Conservation (phyloP, 441 rosid genomes). For the Gossypium schwendimanii region DNA sequence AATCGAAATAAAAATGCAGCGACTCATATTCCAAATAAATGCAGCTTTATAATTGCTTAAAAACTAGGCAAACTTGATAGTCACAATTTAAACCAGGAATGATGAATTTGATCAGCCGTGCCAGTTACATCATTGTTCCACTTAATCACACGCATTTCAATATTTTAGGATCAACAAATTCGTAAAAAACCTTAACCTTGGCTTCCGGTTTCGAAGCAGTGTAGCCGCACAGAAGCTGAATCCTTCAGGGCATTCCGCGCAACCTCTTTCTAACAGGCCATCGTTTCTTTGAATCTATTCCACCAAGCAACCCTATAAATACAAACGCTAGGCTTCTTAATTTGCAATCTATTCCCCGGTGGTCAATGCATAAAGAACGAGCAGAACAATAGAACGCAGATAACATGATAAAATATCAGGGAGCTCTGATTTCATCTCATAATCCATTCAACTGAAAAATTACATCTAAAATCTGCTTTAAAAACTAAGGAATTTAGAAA, state of each 20-base stretch:
- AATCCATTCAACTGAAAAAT: not conserved
- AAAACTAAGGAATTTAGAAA: not conserved
- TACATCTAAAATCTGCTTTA: not conserved
- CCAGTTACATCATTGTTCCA: not conserved
- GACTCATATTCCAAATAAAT: not conserved
- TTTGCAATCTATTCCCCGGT: not conserved
- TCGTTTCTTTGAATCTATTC: not conserved
- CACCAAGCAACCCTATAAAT: not conserved
- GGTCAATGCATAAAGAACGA: not conserved
- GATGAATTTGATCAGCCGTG: not conserved
- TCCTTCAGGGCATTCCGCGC: not conserved
- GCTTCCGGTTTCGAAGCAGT: not conserved
- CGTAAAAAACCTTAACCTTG: not conserved
- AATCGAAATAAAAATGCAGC: not conserved
- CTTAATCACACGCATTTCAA: not conserved
- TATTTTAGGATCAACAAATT: not conserved
- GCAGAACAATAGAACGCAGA: not conserved
- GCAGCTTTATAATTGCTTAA: not conserved
- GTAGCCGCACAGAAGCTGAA: not conserved
- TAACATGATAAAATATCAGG: not conserved
- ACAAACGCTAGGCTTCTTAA: not conserved
- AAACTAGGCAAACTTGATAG: not conserved
- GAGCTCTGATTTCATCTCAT: not conserved
- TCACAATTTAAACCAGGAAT: not conserved
- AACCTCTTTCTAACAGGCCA: not conserved